Base-by-base conservation (phyloP, 192 early-diverging fungal species). In the Rhizoclosmatium globosum region DNA sequence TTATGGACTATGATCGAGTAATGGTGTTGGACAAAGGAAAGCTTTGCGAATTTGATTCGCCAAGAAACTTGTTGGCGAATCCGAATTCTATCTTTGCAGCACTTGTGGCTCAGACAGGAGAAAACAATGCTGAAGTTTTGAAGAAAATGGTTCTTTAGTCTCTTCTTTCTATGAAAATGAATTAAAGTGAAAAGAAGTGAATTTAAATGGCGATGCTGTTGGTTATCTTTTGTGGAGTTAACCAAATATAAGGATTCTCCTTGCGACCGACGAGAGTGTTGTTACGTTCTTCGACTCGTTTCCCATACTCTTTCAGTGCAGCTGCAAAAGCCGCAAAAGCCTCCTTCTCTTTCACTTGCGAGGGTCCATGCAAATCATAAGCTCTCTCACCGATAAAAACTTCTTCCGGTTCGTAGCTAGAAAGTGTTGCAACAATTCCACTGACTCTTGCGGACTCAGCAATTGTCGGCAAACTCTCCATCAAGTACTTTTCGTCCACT, bases 41-140 rank as follows among this genome's bases (percentile, higher is more conserved):
- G 21, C 69, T 91, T 21, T 68, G 79, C 23, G 88, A 88, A 73
- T 83, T 85, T 77, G 91, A 84, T 66, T 79, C 82, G 23, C 91
- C 89, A 41, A 77, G 83, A 17, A 83, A 77, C 39, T 72, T 93
- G 73, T 71, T 92, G 7, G 57, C 50, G 23, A 66, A 79, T 47
- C 21, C 47, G 38, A 66, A 61, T 41, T 77, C 76, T 3, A 38
- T 44, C 48, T 88, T 88, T 73, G 50, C 56, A 38, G 62, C 66
- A 43, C 69, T 88, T 38, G 78, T 88, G 15, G 81, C 76, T 53
- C 80, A 88, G 47, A 88, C 87, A 41, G 87, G 87, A 21, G 72
- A 72, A 48, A 76, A 74, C 3, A 83, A 86, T 58, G 65, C 76
- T 7, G 46, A 77, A 48, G 84, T 64, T 64, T 11, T 64, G 6